A percentile compares a stretch with the other conserved stretches of the same genome.
These are phyloP conservation scores for Yarrowia hollandica DNA, from an alignment of 805 yeast species.

Conservation along the genomic window DNA sequence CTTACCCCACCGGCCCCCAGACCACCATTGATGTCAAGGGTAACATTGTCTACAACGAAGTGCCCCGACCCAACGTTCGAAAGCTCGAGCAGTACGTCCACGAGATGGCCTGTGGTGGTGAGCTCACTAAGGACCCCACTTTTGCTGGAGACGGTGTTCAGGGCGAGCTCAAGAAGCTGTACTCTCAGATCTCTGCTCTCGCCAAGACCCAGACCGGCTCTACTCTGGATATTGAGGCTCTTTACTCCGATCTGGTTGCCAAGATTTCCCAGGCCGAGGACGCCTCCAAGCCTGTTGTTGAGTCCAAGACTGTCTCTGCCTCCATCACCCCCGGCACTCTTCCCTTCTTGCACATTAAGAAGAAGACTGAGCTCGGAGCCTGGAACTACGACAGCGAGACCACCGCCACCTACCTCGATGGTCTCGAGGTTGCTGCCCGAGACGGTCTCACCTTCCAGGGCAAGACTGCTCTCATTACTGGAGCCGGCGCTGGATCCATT, in stretches of 20 bases:
- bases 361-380: conserved; percentile 60
- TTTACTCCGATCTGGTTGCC: conserved; percentile 40
- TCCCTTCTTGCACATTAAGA: conserved; percentile 92
- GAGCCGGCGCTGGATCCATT: conserved; percentile 98
- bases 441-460: conserved; percentile 89
- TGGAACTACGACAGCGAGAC: conserved; percentile 84
- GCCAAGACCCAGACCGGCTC: conserved; percentile 56
- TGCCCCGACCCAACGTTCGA: conserved; percentile 84
- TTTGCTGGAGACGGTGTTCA: conserved; percentile 49
- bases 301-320: conserved; percentile 34
- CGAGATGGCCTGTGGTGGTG: conserved; percentile 96
- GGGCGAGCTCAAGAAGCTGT: conserved; percentile 80
- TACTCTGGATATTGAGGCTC: conserved; percentile 47
- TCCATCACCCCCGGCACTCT: conserved; percentile 51
- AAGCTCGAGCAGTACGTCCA: conserved; percentile 93
- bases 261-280: conserved; percentile 50
- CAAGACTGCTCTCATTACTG: conserved; percentile 88
- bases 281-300: conserved; percentile 49
- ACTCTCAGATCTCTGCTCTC: conserved; percentile 69
- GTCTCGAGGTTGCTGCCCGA: conserved; percentile 89
- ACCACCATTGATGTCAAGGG: conserved; percentile 88
- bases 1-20: conserved; percentile 92
- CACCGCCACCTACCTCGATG: conserved; percentile 79
- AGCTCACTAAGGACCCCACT: conserved; percentile 73
- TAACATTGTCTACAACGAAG: conserved; percentile 79